phyloP scores from a whole-genome alignment of 2,329 filamentous ascomycete genomes.

The Byssothecium circinans region DNA sequence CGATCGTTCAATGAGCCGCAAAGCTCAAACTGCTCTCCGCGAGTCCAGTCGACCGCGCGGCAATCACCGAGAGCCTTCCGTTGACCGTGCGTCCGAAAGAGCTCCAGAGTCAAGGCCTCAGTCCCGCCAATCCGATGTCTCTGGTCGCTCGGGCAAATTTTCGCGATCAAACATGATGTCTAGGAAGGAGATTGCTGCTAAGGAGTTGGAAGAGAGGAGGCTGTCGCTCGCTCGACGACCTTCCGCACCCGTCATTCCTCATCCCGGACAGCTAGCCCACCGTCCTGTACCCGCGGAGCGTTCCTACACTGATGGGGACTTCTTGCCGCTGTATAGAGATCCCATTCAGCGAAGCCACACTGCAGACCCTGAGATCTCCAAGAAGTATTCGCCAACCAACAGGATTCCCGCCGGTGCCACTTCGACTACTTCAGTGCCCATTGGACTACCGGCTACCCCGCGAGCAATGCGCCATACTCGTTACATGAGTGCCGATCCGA shows the following conservation, averaged over 20 bases:
- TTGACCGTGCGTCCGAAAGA: slow-evolving; percentile 27
- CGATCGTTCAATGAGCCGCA: slow-evolving; percentile 43
- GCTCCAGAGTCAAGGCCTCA: slow-evolving; percentile 16
- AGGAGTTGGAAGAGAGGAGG: slow-evolving; percentile 85
- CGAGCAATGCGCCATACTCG: slow-evolving; percentile 84
- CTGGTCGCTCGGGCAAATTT: slow-evolving; percentile 31
- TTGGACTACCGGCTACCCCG: slow-evolving; percentile 87
- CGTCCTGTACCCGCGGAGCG: slow-evolving; percentile 39
- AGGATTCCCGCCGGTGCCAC: slow-evolving; percentile 41
- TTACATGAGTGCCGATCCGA: slow-evolving; percentile 62
- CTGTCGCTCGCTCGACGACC: slow-evolving; percentile 76
- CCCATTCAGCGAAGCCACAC: slow-evolving; percentile 63
- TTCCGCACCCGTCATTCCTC: slow-evolving; percentile 76
- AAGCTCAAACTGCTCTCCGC: slow-evolving; percentile 28
- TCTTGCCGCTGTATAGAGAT: slow-evolving; percentile 41
- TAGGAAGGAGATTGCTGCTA: slow-evolving; percentile 58
- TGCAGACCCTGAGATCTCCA: slow-evolving; percentile 59
- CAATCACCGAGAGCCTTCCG: slow-evolving; percentile 38
- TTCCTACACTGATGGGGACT: slow-evolving; percentile 45
- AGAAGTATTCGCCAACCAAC: slow-evolving; percentile 40
- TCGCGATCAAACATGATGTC: slow-evolving; percentile 36
- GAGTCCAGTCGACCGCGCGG: slow-evolving; percentile 39
- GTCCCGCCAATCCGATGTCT: slow-evolving; percentile 32
- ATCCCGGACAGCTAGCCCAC: slow-evolving; percentile 60
- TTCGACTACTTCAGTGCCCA: slow-evolving; percentile 56